These are phyloP conservation scores for Diplotaxis tenuifolia DNA, from an alignment of 345 rosid genomes.

Conservation along the genomic window DNA sequence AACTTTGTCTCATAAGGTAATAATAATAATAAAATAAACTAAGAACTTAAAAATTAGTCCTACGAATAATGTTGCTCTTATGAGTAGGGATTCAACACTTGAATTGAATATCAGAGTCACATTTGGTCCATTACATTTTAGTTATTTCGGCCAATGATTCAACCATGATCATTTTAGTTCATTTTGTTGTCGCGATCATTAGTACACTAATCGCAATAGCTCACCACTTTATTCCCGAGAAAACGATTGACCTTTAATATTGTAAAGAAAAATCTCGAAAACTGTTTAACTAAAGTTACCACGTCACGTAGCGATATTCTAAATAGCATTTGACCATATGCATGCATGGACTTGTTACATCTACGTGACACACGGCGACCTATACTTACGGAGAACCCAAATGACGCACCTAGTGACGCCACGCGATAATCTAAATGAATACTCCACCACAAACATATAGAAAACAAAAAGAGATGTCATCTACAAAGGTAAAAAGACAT, in stretches of 20 bases:
- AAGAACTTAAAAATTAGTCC: too few species aligned
- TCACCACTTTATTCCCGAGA: neutral
- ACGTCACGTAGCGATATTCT: conserved; percentile 1
- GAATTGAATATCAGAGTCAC: neutral
- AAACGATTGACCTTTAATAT: conserved; percentile 3
- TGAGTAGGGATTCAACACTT: too few species aligned
- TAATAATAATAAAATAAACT: too few species aligned
- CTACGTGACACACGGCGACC: neutral
- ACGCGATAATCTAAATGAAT: conserved; percentile 21
- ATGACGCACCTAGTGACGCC: conserved; percentile 30
- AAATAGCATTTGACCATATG: neutral
- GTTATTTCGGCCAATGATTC: neutral
- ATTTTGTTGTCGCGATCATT: neutral
- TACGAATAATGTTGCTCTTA: too few species aligned
- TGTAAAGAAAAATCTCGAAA: neutral
- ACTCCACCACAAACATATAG: conserved; percentile 28
- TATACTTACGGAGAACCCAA: neutral
- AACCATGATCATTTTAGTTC: neutral
- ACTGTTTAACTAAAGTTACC: neutral
- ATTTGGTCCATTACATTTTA: neutral
- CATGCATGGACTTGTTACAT: neutral
- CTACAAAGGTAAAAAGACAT: too few species aligned
- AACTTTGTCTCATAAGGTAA: too few species aligned
- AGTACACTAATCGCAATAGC: neutral
- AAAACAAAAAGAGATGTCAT: conserved; percentile 17